A percentile compares a stretch with the other conserved stretches of the same genome.
phyloP scores from a whole-genome alignment of 2,329 filamentous ascomycete species.

The Boeremia lycopersici region DNA sequence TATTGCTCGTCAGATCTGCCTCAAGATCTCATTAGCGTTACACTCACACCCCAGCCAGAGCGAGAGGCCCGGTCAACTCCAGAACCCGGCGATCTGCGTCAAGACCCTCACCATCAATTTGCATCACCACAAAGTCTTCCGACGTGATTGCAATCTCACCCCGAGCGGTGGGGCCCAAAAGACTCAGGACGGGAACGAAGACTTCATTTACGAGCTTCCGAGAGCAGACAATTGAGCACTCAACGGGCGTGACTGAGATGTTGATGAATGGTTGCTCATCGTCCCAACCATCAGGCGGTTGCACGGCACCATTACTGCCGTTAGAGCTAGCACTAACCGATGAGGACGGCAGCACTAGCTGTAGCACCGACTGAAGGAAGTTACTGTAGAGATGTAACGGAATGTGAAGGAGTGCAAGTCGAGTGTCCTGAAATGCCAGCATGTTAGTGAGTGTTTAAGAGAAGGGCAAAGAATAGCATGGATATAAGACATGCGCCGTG shows the following conservation, averaged over 20 bases:
- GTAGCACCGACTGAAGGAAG: constrained; percentile 86
- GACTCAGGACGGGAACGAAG: constrained; percentile 73
- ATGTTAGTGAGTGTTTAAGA: constrained; percentile 39
- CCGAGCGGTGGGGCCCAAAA: constrained; percentile 58
- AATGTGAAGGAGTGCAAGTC: constrained; percentile 87
- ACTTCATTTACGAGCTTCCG: constrained; percentile 73
- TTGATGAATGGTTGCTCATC: constrained; percentile 82
- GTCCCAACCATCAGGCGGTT: constrained; percentile 51
- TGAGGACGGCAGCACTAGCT: constrained; percentile 73
- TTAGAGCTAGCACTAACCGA: constrained; percentile 37
- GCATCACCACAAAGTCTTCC: constrained; percentile 86
- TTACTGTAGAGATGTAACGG: constrained; percentile 76
- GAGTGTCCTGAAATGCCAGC: constrained; percentile 71
- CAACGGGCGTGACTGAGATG: constrained; percentile 87
- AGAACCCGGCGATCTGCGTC: constrained; percentile 91
- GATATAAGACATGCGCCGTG: constrained; percentile 37
- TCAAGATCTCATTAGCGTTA: not conserved
- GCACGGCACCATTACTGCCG: constrained; percentile 41
- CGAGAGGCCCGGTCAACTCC: constrained; percentile 87
- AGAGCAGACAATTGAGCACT: constrained; percentile 91
- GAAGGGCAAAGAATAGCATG: not conserved
- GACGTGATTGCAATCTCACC: constrained; percentile 71
- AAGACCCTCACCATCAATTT: constrained; percentile 86
- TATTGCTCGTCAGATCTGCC: constrained; percentile 36
- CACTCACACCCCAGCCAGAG: constrained; percentile 80